Conservation (phyloP, 2,329 filamentous ascomycete species). For the Ophiostoma angusticollis region DNA sequence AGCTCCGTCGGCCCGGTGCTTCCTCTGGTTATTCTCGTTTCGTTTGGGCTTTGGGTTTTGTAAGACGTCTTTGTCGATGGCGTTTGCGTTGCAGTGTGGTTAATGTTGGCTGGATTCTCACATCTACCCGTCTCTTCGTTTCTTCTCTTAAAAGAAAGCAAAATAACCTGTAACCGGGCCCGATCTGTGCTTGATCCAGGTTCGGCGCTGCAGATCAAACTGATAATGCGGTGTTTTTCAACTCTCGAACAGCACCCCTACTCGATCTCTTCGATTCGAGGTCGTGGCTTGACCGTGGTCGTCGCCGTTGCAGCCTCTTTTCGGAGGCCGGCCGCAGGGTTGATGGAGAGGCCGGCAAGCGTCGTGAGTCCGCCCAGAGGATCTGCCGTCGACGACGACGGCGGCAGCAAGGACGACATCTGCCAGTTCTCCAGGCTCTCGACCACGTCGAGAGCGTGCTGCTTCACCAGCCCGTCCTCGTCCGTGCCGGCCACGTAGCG, state of each 20-base stretch:
- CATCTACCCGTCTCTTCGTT: too few species aligned
- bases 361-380: slow-evolving; percentile 14
- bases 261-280: slow-evolving; percentile 14
- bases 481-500: slow-evolving; percentile 53
- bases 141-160: too few species aligned
- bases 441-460: slow-evolving; percentile 53
- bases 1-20: slow-evolving; percentile 1
- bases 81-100: background rate
- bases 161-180: too few species aligned
- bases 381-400: background rate
- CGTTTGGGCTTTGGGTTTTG: slow-evolving; percentile 4
- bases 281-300: too few species aligned
- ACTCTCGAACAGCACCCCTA: background rate
- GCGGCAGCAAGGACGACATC: slow-evolving; percentile 22
- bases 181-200: too few species aligned
- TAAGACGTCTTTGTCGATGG: background rate
- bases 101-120: too few species aligned
- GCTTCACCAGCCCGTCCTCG: slow-evolving; percentile 52
- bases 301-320: too few species aligned
- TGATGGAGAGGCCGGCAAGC: slow-evolving; percentile 29
- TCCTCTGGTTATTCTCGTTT: slow-evolving; percentile 5
- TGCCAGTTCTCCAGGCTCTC: slow-evolving; percentile 54
- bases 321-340: slow-evolving; percentile 2
- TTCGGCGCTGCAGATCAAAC: too few species aligned
- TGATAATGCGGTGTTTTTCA: background rate